Evolutionary conservation across 441 rosid genomes (phyloP).

Genomic region (Pelargonium citronellum): DNA sequence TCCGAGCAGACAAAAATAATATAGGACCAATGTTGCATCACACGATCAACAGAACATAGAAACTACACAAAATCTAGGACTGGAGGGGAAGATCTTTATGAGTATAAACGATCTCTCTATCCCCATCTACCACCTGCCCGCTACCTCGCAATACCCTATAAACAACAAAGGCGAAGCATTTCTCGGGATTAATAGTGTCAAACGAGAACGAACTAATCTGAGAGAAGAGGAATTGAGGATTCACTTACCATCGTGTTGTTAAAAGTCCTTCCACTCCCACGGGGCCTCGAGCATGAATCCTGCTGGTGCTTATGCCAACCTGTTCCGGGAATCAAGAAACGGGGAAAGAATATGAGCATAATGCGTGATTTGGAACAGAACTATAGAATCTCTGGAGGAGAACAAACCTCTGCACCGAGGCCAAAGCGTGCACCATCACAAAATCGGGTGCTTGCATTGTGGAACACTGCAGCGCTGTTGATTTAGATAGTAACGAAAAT

Average conservation of each 20-base stretch:
- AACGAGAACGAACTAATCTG: neutral
- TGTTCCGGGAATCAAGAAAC: neutral
- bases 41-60: too few species aligned
- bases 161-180: neutral
- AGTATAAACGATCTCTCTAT: conserved; percentile 32
- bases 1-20: too few species aligned
- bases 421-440: conserved; percentile 30
- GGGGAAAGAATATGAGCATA: neutral
- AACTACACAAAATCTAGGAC: neutral
- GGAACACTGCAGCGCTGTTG: conserved; percentile 28
- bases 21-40: too few species aligned
- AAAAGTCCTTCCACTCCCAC: conserved; percentile 26
- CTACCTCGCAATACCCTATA: conserved; percentile 37
- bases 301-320: conserved; percentile 27
- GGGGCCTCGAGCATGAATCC: conserved; percentile 29
- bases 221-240: neutral
- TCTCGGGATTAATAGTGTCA: neutral
- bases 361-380: neutral
- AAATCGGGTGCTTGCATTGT: conserved; percentile 25
- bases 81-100: conserved; percentile 24
- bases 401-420: conserved; percentile 27
- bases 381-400: neutral
- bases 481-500: too few species aligned
- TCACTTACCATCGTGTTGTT: conserved; percentile 26
- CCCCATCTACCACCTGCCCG: conserved; percentile 46